These are phyloP conservation scores for Penicillium egyptiacum DNA, from an alignment of 495 filamentous ascomycete species.

Conservation along the genomic window DNA sequence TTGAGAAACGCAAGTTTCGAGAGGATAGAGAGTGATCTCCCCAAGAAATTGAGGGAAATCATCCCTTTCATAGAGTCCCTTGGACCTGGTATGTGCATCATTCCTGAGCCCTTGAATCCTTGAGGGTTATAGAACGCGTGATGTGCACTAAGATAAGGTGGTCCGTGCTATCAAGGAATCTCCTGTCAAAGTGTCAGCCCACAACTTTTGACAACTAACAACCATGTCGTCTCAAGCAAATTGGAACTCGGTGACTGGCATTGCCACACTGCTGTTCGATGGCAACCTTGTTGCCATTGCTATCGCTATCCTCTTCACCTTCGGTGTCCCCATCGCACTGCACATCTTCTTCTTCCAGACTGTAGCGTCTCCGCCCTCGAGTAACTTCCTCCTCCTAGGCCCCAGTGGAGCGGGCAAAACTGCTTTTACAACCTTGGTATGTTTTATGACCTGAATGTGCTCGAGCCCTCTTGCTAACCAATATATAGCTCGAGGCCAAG, in stretches of 20 bases:
- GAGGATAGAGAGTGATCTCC: background rate
- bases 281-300: conserved; percentile 53
- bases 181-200: conserved; percentile 4
- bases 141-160: conserved; percentile 2
- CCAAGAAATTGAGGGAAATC: background rate
- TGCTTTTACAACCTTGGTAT: conserved; percentile 74
- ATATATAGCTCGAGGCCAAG: conserved; percentile 49
- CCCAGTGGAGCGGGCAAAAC: conserved; percentile 89
- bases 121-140: background rate
- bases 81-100: conserved; percentile 11
- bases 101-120: conserved; percentile 4
- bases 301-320: conserved; percentile 64
- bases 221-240: conserved; percentile 34
- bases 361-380: conserved; percentile 63
- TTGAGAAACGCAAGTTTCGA: conserved; percentile 8
- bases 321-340: conserved; percentile 73
- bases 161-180: conserved; percentile 4
- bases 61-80: conserved; percentile 7
- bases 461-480: background rate
- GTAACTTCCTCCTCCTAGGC: conserved; percentile 82
- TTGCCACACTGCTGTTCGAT: conserved; percentile 45
- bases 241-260: conserved; percentile 38
- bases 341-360: conserved; percentile 72
- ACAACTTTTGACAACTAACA: conserved; percentile 4
- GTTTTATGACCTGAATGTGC: conserved; percentile 8